phyloP scores from a whole-genome alignment of 345 rosid genomes.

The Eucalyptus decipiens region DNA sequence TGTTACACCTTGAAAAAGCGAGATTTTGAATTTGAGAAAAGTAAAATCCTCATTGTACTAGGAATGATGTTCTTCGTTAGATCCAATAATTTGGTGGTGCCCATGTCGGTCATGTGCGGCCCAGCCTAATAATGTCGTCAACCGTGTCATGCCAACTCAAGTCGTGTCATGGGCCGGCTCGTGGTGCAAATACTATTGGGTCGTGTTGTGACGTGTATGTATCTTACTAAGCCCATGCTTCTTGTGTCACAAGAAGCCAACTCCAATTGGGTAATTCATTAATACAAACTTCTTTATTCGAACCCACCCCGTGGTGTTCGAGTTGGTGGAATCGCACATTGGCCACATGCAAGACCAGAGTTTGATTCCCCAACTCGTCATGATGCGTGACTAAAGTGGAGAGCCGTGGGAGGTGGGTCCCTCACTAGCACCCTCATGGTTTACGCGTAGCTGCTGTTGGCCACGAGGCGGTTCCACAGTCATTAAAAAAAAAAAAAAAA shows the following conservation, averaged over 20 bases:
- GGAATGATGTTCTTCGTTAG: background rate
- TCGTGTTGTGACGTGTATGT: too few species aligned
- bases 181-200: background rate
- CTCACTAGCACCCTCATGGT: too few species aligned
- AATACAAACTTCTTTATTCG: background rate
- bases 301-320: too few species aligned
- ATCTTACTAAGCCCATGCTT: too few species aligned
- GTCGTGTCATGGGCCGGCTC: background rate
- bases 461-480: rapidly evolving
- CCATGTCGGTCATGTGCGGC: background rate
- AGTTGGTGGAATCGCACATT: too few species aligned
- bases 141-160: background rate
- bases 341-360: too few species aligned
- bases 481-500: too few species aligned
- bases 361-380: too few species aligned
- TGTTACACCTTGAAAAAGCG: background rate
- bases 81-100: background rate
- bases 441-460: too few species aligned
- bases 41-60: background rate
- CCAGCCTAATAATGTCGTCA: background rate
- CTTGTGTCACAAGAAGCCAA: background rate
- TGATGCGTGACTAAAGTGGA: too few species aligned
- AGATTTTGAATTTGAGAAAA: background rate
- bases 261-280: background rate
- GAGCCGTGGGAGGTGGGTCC: too few species aligned